These are phyloP conservation scores for Monascus purpureus DNA, from an alignment of 495 filamentous ascomycete species.

Conservation along the genomic window DNA sequence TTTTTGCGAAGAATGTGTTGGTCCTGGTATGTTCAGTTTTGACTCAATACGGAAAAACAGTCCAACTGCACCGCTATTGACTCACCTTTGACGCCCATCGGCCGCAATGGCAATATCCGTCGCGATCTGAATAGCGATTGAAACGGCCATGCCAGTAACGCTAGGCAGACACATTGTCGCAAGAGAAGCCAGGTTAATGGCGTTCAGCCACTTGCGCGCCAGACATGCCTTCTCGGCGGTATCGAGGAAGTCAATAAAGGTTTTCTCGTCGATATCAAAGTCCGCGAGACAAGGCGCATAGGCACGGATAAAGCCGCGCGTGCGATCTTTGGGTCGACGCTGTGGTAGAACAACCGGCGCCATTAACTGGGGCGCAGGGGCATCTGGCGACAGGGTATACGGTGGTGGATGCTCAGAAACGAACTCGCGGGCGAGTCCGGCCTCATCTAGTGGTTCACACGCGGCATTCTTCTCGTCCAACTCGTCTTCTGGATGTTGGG, in stretches of 20 bases:
- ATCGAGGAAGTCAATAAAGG: slow-evolving; percentile 40
- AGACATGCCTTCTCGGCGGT: slow-evolving; percentile 29
- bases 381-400: slow-evolving; percentile 4
- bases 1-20: slow-evolving; percentile 40
- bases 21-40: too few relatives aligned
- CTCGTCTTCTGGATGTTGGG: slow-evolving; percentile 32
- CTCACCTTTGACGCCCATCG: slow-evolving; percentile 19
- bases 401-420: slow-evolving; percentile 6
- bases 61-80: neutral
- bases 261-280: slow-evolving; percentile 34
- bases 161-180: slow-evolving; percentile 24
- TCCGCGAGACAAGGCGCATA: slow-evolving; percentile 39
- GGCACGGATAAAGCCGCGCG: slow-evolving; percentile 20
- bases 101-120: slow-evolving; percentile 31
- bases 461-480: slow-evolving; percentile 34
- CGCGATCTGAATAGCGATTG: slow-evolving; percentile 23
- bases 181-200: slow-evolving; percentile 30
- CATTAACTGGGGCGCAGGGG: slow-evolving; percentile 14
- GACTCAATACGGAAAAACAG: neutral
- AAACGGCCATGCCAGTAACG: slow-evolving; percentile 30
- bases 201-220: slow-evolving; percentile 21
- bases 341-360: slow-evolving; percentile 22
- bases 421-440: slow-evolving; percentile 7
- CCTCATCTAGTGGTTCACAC: neutral
- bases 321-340: slow-evolving; percentile 15